Conservation (phyloP, 345 rosid species). For the Kandelia obovata region DNA sequence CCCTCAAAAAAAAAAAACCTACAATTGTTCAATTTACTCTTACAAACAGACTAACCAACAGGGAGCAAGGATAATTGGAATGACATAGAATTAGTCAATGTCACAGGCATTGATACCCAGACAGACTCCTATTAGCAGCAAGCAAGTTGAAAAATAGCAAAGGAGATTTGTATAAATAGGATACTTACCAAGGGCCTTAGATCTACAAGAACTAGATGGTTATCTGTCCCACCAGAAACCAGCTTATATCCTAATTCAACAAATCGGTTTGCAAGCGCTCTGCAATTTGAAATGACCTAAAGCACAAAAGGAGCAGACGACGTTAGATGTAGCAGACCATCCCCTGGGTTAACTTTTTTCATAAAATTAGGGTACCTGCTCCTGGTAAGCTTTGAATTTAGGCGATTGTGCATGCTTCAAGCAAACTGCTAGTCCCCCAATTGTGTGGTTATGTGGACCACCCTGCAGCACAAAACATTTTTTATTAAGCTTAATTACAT, state of each 20-base stretch:
- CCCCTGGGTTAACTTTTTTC: background rate
- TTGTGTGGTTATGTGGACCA: conserved; percentile 96
- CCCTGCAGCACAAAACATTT: conserved; percentile 45
- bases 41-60: too few species aligned
- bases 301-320: conserved; percentile 6
- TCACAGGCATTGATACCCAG: too few species aligned
- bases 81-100: too few species aligned
- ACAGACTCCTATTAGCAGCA: too few species aligned
- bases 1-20: too few species aligned
- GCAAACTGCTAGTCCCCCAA: conserved; percentile 87
- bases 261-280: conserved; percentile 66
- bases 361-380: conserved; percentile 41
- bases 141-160: too few species aligned
- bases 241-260: conserved; percentile 70
- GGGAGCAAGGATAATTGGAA: too few species aligned
- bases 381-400: conserved; percentile 72
- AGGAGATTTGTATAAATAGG: too few species aligned
- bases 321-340: background rate
- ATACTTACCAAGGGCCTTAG: conserved; percentile 70
- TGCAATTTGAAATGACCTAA: conserved; percentile 78
- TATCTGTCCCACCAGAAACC: conserved; percentile 93
- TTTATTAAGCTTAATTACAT: background rate
- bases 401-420: conserved; percentile 76
- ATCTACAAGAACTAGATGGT: conserved; percentile 89
- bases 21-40: too few species aligned